Base-by-base conservation (phyloP, 1,284 basidiomycete genomes). In the Moesziomyces globuligerus region DNA sequence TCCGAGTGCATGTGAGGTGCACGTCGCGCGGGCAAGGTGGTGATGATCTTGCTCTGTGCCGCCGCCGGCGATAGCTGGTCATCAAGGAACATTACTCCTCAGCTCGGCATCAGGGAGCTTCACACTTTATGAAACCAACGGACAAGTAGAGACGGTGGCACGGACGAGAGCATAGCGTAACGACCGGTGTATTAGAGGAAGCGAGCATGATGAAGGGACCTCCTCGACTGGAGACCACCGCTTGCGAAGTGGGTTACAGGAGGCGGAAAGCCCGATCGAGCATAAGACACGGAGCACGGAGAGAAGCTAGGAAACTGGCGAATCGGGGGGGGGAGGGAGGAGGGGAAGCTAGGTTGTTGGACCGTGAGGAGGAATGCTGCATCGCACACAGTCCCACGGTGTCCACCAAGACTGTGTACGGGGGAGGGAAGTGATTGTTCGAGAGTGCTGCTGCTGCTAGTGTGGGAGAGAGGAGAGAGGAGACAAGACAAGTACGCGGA, bases 181-280 rank as follows among this genome's bases (percentile, higher is more conserved):
- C 54, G 54, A 64, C 51, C 59, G 59, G 60, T 64, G 60, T 64
- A 64, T 64, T 64, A 64, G 26, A 64, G 53, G 40, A 48, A 37
- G 41, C n/a, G 36, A 51, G 40, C 44, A 50, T 20, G 53, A 52
- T 48, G 43, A 56, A 44, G 47, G 46, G 47, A 48, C 53, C 23
- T 48, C 46, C 53, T 56, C 46, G 15, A 56, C 53, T 56, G 41
- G 20, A 24, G n/a, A 15, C 24, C 21, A 47, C 24, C 13, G 23
- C 24, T 28, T 23, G 42, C 34, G 25, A 15, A 20, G 24, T 36
- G 18, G 20, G 32, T n/a, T 29, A 45, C 24, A 55, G 53, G 53
- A 55, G 53, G 45, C 24, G 40, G 40, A 32, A 15, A 54, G 46
- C 45, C 25, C 21, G 45, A 55, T 55, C 53, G 39, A 42, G 53